Conservation (phyloP, 805 yeast species). For the Hemisphaericaspora nanyangensis region DNA sequence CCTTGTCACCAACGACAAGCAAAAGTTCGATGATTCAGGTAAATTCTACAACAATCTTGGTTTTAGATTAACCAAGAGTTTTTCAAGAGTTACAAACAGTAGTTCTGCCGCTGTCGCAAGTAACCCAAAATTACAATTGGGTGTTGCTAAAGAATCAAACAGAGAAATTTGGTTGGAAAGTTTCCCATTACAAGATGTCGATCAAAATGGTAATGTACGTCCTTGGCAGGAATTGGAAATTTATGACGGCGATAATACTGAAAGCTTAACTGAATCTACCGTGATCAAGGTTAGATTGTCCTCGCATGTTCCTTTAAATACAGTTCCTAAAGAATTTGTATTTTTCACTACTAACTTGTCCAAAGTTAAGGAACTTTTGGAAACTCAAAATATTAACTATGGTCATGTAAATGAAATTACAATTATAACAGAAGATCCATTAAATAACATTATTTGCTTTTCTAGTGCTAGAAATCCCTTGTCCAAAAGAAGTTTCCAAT, state of each 20-base stretch:
- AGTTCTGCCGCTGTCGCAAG: conserved; percentile 20
- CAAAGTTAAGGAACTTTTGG: conserved; percentile 17
- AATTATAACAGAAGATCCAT: conserved; percentile 25
- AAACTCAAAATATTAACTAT: conserved; percentile 4
- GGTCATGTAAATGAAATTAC: conserved; percentile 9
- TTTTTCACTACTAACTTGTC: conserved; percentile 31
- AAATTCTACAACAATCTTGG: conserved; percentile 61
- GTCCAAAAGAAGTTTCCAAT: conserved; percentile 14
- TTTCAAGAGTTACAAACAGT: conserved; percentile 47
- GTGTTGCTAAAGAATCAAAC: conserved; percentile 62
- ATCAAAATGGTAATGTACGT: conserved; percentile 26
- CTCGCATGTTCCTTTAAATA: conserved; percentile 2
- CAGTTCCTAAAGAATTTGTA: conserved; percentile 17
- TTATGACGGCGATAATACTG: conserved; percentile 35
- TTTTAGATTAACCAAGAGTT: conserved; percentile 56
- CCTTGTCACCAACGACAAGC: conserved; percentile 51
- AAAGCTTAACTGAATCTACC: conserved; percentile 23
- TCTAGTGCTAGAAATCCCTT: conserved; percentile 19
- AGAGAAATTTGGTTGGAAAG: conserved; percentile 72
- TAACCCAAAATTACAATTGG: conserved; percentile 35
- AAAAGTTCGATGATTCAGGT: conserved; percentile 43
- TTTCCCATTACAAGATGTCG: conserved; percentile 48
- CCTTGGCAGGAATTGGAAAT: conserved; percentile 41
- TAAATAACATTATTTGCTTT: conserved; percentile 30
- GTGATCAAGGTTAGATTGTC: conserved; percentile 34